Evolutionary conservation across 257 asterid species (phyloP), one percentile per base, ranked within the genome.

Genomic region (Ajuga chamaepitys): DNA sequence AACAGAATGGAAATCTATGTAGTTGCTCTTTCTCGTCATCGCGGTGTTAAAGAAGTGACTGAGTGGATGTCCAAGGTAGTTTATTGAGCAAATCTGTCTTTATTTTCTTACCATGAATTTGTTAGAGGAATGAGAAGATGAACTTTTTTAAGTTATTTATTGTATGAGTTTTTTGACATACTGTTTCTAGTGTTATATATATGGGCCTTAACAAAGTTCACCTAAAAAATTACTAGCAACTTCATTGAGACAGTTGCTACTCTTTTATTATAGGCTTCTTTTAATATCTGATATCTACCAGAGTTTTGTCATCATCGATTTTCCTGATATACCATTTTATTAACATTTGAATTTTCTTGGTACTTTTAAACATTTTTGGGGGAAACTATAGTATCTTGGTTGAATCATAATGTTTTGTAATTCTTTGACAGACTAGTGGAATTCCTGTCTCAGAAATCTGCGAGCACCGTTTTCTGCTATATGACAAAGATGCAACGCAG

Each of bases 1-100:
- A 89, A 89, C 79, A 70, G 97, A 73, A 87, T 89, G 97, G 97
- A 89, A 63, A 85, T 89, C 44, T 89, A 89, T 63, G 89, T 89
- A 5, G 86, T 89, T 2, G 97, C 95, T 18, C 97, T 89, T 70
- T 89, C 97, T 50, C 84, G 85, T 70, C 95, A 89, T 63, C 95
- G 95, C 1, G 97, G 97, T 9, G 84, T 89, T 62, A 89, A 89
- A 77, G 97, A 89, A 83, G 97, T 89, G 17, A 89, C 97, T 3
- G 97, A 89, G 13, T 89, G 95, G 95, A 89, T 89, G 95, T 87
- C 95, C 9, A 89, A 89, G 95, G 97, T 89, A 67, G 37, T 45
- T 12, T 24, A n/a, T 7, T 44, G n/a, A 41, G 64, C 26, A 64
- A 16, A 45, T 73, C 58, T 26, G 47, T 24, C 22, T 67, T 62